Evolutionary conservation across 495 filamentous ascomycete genomes (phyloP), one percentile per base, ranked within the genome.

Genomic region (Aspergillus affinis): DNA sequence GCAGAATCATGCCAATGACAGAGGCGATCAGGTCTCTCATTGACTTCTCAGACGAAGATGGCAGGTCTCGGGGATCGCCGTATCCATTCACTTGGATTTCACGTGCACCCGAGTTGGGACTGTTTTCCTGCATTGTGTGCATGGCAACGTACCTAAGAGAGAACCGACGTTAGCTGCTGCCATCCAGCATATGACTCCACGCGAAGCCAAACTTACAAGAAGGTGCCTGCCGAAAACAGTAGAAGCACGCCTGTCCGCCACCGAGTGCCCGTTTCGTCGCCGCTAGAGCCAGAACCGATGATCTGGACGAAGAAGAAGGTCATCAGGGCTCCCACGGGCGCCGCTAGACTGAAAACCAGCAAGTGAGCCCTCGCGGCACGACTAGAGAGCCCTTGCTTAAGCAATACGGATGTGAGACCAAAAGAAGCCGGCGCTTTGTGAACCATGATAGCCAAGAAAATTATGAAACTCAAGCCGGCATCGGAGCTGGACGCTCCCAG

Each of bases 381-480:
- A 74, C 93, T 98, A 9, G 87, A 88, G 8, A 97, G 76, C 0
- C 92, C 92, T 64, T 96, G 91, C 71, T 93, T 92, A 29, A 98
- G 74, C 48, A 98, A 74, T 6, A 97, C 84, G 12, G 91, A 90
- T 0, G 93, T 97, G 19, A 98, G 77, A 3, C 94, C 95, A 72
- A 98, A 98, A 0, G 94, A 94, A 0, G 94, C 95, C 0, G 94
- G 94, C 0, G 92, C 93, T 73, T 98, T 98, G 67, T 98, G 94
- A 2, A 98, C 82, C 90, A 98, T 93, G 59, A 98, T 95, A 6
- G 94, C 94, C 20, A 97, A 67, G 67, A 98, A 98, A 48, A 98
- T 90, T 63, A 98, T 90, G 45, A 97, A 84, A 32, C 86, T 89
- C 7, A 98, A 76, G 17, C 87, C 89, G 46, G 83, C 83, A 61